phyloP scores from a whole-genome alignment of 2,329 filamentous ascomycete genomes.

The Pyricularia pennisetigena region DNA sequence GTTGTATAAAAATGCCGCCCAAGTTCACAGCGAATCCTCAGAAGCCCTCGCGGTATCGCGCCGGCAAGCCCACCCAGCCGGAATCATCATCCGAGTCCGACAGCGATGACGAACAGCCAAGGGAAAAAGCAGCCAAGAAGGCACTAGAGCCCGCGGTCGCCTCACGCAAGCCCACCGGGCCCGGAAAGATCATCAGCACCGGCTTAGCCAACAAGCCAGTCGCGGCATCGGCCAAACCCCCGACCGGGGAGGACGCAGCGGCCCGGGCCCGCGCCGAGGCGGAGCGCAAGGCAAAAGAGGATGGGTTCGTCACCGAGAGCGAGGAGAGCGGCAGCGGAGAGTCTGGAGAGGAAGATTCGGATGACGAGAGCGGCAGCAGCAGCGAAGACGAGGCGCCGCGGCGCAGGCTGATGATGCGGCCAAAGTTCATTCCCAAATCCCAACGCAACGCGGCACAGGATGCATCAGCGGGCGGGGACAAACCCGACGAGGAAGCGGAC shows the following conservation, averaged over 20 bases:
- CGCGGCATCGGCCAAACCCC: constrained; percentile 6
- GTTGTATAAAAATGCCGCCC: constrained; percentile 40
- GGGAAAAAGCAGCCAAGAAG: constrained; percentile 14
- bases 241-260: background rate
- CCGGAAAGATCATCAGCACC: constrained; percentile 45
- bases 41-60: constrained; percentile 70
- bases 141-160: constrained; percentile 9
- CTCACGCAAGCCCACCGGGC: constrained; percentile 45
- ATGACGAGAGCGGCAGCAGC: constrained; percentile 10
- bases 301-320: constrained; percentile 53
- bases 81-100: constrained; percentile 41
- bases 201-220: constrained; percentile 9
- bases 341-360: constrained; percentile 15
- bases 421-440: constrained; percentile 53
- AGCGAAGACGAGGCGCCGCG: constrained; percentile 47
- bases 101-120: constrained; percentile 28
- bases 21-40: constrained; percentile 91
- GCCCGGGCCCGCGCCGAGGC: constrained; percentile 19
- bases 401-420: constrained; percentile 47
- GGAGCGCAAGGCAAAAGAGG: constrained; percentile 43
- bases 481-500: constrained; percentile 39
- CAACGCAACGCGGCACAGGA: constrained; percentile 30
- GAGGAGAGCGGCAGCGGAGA: constrained; percentile 32
- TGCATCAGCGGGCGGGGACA: constrained; percentile 14
- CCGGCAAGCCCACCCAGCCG: constrained; percentile 61